These are phyloP conservation scores for Daldinia eschscholtzii DNA, from an alignment of 2,329 filamentous ascomycete genomes.

Conservation along the genomic window DNA sequence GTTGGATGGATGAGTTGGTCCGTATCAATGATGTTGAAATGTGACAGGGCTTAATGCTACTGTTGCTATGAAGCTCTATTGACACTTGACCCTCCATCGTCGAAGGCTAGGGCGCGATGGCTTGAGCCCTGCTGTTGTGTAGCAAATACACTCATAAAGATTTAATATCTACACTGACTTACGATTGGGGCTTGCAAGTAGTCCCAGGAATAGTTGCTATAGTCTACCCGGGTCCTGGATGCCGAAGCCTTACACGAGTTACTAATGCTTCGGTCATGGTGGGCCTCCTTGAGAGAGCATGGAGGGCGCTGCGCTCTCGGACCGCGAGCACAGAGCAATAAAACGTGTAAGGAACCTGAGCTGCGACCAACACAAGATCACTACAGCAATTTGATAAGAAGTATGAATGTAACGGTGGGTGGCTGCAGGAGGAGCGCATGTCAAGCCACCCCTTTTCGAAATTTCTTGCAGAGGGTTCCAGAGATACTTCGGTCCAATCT, in stretches of 20 bases:
- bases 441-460: constrained; percentile 42
- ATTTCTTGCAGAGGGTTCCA: constrained; percentile 33
- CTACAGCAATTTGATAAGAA: constrained; percentile 38
- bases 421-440: constrained; percentile 41
- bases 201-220: background rate
- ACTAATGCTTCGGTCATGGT: constrained; percentile 14
- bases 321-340: constrained; percentile 18
- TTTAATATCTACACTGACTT: background rate
- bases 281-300: constrained; percentile 14
- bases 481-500: constrained; percentile 26
- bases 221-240: constrained; percentile 3
- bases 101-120: constrained; percentile 27
- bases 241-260: constrained; percentile 8
- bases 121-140: constrained; percentile 29
- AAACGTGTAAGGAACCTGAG: constrained; percentile 18
- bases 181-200: constrained; percentile 9
- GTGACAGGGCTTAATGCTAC: constrained; percentile 38
- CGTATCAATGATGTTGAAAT: constrained; percentile 36
- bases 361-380: constrained; percentile 17
- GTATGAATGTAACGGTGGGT: constrained; percentile 45
- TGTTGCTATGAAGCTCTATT: constrained; percentile 24
- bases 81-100: constrained; percentile 19
- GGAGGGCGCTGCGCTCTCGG: constrained; percentile 1
- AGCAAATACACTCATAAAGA: constrained; percentile 23
- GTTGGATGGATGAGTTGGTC: constrained; percentile 32